phyloP scores from a whole-genome alignment of 148 eudicot genomes.

The Amaranthus hypochondriacus region DNA sequence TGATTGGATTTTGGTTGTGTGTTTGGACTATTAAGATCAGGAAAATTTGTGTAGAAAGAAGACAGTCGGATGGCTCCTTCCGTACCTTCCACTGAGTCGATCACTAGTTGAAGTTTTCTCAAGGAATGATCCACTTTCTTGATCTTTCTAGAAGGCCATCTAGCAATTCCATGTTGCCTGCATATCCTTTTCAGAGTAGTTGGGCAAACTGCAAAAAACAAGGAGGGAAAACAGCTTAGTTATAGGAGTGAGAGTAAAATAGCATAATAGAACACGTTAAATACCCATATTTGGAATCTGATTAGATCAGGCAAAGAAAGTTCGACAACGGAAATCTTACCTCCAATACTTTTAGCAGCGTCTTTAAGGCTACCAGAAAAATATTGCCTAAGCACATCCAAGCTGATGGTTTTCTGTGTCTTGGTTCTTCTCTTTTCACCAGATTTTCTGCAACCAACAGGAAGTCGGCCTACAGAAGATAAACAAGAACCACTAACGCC shows the following conservation, averaged over 20 bases:
- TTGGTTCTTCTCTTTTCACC: slow-evolving; percentile 54
- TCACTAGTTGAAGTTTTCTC: slow-evolving; percentile 75
- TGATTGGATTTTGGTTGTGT: slow-evolving; percentile 26
- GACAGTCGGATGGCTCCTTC: slow-evolving; percentile 72
- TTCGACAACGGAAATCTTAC: slow-evolving; percentile 26
- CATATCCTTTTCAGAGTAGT: slow-evolving; percentile 96
- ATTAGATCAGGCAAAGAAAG: background rate
- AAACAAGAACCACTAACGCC: slow-evolving; percentile 27
- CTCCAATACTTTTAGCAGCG: slow-evolving; percentile 90
- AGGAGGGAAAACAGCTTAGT: background rate
- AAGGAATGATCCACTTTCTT: slow-evolving; percentile 91
- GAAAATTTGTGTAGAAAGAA: slow-evolving; percentile 73
- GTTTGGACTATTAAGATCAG: slow-evolving; percentile 45
- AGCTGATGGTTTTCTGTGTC: slow-evolving; percentile 65
- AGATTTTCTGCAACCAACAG: slow-evolving; percentile 28
- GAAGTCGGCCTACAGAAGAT: slow-evolving; percentile 27
- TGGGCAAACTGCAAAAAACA: slow-evolving; percentile 67
- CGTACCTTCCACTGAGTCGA: slow-evolving; percentile 83
- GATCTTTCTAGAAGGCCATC: slow-evolving; percentile 98
- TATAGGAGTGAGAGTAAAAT: background rate
- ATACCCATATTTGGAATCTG: background rate
- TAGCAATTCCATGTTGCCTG: slow-evolving; percentile 81
- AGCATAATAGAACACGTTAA: background rate
- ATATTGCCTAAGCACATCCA: slow-evolving; percentile 71
- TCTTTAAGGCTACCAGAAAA: slow-evolving; percentile 91